Base-by-base conservation (phyloP, 1,139 yeast species). In the Taphrina deformans region DNA sequence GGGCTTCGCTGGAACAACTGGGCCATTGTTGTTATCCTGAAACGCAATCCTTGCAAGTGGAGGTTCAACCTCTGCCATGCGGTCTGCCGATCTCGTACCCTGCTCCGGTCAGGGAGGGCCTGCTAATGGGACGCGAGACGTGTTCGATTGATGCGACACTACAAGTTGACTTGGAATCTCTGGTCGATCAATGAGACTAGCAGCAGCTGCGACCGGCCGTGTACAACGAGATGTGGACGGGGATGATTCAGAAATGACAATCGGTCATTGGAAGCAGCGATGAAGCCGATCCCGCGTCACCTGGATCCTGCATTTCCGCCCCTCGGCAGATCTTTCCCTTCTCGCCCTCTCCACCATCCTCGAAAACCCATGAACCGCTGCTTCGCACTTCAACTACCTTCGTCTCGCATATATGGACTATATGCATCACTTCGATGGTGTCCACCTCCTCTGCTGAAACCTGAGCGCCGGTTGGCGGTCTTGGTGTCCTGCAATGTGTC, bases 21-120 rank as follows among this genome's bases (percentile, higher is more conserved):
- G 16, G 16, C 14, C 35, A 48, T 29, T 48, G 26, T 14, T 29
- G 35, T 29, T 24, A 21, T 51, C 35, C 44, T 31, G 55, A 23
- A 51, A 51, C 23, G 26, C 23, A 31, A 29, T 23, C 44, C 44
- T 51, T 21, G 44, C 44, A 18, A 51, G 33, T n/a, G 55, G 44
- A 16, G 55, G 44, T 21, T 51, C 55, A 5, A 51, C 26, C 24
- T 51, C 55, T 21, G 44, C 55, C 55, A 51, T 51, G 44, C 40
- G 27, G 44, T 7, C n/a, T 9, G 7, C 27, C 14, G n/a, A 12
- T 14, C 18, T 38, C 41, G 41, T n/a, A 18, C 6, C n/a, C 10
- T 29, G 6, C 33, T 29, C 33, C 6, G 10, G 10, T 29, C 33
- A n/a, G n/a, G n/a, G n/a, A n/a, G n/a, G n/a, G n/a, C n/a, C n/a